Evolutionary conservation across 2,329 filamentous ascomycete genomes (phyloP).

Genomic region (Aspergillus glaucus): DNA sequence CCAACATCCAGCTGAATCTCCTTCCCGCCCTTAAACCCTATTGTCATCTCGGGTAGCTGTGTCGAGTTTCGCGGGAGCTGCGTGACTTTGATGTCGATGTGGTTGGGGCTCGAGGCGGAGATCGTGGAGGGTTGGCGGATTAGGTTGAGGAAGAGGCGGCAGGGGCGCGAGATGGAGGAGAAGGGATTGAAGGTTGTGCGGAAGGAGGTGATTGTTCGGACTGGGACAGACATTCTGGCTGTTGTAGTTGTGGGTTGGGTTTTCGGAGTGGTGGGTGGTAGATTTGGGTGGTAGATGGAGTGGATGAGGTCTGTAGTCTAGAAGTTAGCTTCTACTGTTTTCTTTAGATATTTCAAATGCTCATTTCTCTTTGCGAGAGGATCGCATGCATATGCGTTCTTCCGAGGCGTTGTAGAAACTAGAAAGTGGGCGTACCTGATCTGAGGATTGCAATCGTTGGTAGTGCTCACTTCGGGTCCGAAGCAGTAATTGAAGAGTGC

Average conservation of each 20-base stretch:
- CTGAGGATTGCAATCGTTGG: background rate
- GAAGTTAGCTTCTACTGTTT: too few species aligned
- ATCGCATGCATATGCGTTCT: background rate
- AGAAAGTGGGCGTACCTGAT: background rate
- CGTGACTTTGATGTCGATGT: slow-evolving; percentile 70
- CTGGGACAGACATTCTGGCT: slow-evolving; percentile 31
- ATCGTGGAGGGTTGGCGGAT: slow-evolving; percentile 75
- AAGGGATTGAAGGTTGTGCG: slow-evolving; percentile 90
- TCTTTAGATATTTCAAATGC: too few species aligned
- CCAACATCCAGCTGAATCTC: slow-evolving; percentile 76
- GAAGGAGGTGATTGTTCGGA: slow-evolving; percentile 60
- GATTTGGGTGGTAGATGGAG: background rate
- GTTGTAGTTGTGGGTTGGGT: background rate
- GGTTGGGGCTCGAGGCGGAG: slow-evolving; percentile 67
- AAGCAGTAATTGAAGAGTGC: too few species aligned
- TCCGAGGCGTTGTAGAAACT: too few species aligned
- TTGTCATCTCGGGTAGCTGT: slow-evolving; percentile 60
- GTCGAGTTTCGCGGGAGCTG: slow-evolving; percentile 65
- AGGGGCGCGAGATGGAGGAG: slow-evolving; percentile 68
- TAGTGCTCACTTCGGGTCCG: background rate
- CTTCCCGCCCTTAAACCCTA: slow-evolving; percentile 97
- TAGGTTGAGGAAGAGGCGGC: slow-evolving; percentile 78
- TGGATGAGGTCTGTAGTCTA: too few species aligned
- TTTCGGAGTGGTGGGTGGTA: background rate
- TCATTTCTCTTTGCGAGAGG: background rate